phyloP scores from a whole-genome alignment of 2,329 filamentous ascomycete species.

The Cladosporium phlei region DNA sequence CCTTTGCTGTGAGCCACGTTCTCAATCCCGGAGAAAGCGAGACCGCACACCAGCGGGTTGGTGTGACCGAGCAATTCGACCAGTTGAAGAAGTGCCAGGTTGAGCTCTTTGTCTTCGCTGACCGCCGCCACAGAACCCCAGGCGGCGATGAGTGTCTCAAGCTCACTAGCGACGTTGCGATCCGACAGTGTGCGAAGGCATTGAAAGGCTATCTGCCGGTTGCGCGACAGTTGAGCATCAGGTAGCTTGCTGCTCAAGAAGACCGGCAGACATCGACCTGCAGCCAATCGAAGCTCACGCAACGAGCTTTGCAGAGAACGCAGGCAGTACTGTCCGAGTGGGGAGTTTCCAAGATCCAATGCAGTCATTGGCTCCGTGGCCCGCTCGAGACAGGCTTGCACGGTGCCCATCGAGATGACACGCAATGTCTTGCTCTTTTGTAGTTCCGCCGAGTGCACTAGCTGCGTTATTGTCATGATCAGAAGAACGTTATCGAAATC shows the following conservation, averaged over 20 bases:
- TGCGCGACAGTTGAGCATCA: conserved; percentile 50
- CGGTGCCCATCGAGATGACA: conserved; percentile 65
- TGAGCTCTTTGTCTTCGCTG: conserved; percentile 75
- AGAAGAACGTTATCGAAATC: conserved; percentile 14
- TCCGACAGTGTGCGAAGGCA: conserved; percentile 69
- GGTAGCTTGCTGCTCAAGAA: conserved; percentile 56
- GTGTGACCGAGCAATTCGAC: conserved; percentile 81
- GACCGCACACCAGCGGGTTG: conserved; percentile 72
- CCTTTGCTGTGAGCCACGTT: conserved; percentile 66
- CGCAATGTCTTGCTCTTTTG: conserved; percentile 55
- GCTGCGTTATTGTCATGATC: conserved; percentile 16
- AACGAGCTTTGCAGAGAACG: conserved; percentile 76
- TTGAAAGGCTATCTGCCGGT: conserved; percentile 65
- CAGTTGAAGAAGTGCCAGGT: conserved; percentile 76
- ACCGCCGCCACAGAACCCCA: conserved; percentile 78
- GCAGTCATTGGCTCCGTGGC: conserved; percentile 54
- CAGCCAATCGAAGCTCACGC: conserved; percentile 77
- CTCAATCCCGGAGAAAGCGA: conserved; percentile 77
- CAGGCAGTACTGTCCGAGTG: conserved; percentile 73
- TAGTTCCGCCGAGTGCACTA: conserved; percentile 38
- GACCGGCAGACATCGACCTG: conserved; percentile 54
- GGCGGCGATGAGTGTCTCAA: conserved; percentile 79
- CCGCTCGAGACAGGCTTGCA: conserved; percentile 67
- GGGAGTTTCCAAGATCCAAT: conserved; percentile 63
- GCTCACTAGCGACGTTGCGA: conserved; percentile 60